Evolutionary conservation across 495 filamentous ascomycete species (phyloP).

Genomic region (Podospora tetraspora): DNA sequence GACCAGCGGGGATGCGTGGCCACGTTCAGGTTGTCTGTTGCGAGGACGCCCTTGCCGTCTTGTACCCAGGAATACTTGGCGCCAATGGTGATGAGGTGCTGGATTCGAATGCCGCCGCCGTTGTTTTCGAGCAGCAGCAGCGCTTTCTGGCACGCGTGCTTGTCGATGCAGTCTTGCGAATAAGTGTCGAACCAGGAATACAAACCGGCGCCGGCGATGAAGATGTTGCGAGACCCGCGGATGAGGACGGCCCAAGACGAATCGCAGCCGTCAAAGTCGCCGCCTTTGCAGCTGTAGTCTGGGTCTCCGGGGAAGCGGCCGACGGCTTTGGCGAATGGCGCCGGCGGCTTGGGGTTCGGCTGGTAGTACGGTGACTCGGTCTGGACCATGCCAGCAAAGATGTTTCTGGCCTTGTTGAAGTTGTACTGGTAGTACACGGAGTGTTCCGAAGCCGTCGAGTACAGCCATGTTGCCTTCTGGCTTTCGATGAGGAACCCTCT

Average conservation of each 20-base stretch:
- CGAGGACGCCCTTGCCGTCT: conserved; percentile 20
- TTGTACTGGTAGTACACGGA: conserved; percentile 77
- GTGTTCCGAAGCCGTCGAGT: conserved; percentile 77
- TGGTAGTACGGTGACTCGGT: conserved; percentile 86
- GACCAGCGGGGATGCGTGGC: conserved; percentile 24
- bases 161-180: conserved; percentile 62
- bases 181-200: conserved; percentile 53
- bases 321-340: conserved; percentile 55
- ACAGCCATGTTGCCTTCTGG: conserved; percentile 53
- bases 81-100: conserved; percentile 17
- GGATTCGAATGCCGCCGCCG: conserved; percentile 49
- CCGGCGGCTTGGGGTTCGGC: conserved; percentile 64
- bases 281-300: conserved; percentile 43
- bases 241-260: conserved; percentile 78
- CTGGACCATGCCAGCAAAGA: conserved; percentile 77
- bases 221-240: conserved; percentile 34
- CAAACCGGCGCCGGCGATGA: conserved; percentile 18
- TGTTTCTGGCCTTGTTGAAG: conserved; percentile 63
- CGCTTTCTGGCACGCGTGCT: conserved; percentile 70
- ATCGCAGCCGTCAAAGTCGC: conserved; percentile 56
- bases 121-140: conserved; percentile 68
- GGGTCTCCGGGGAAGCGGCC: conserved; percentile 65
- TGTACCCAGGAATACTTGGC: conserved; percentile 4
- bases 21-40: conserved; percentile 25
- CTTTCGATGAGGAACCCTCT: conserved; percentile 70